These are phyloP conservation scores for Elaeis guineensis DNA, from an alignment of 176 grass and related monocot genomes.

Conservation along the genomic window DNA sequence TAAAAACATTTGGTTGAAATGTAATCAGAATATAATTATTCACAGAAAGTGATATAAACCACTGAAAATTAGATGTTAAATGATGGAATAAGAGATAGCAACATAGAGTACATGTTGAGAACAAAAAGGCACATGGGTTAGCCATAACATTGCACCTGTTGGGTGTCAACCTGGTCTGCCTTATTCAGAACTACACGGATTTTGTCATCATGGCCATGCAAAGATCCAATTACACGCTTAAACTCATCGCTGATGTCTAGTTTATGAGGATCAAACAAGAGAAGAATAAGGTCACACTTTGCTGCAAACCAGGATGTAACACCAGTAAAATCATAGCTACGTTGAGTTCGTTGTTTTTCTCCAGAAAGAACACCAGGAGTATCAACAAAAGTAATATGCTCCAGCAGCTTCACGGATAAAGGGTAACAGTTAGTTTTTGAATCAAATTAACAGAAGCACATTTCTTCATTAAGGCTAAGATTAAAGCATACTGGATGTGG, in stretches of 20 bases:
- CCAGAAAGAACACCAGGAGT: constrained; percentile 2
- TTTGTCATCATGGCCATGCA: constrained; percentile 18
- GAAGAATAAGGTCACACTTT: constrained; percentile 17
- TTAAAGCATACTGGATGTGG: constrained; percentile 61
- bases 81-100: no score
- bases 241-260: constrained; percentile 23
- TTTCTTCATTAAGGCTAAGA: no score
- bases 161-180: constrained; percentile 83
- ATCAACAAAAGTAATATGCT: no score
- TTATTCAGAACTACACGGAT: constrained; percentile 20
- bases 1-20: not conserved
- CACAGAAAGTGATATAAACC: no score
- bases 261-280: constrained; percentile 17
- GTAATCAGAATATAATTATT: no score
- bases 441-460: no score
- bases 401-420: no score
- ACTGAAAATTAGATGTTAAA: no score
- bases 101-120: no score
- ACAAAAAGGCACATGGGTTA: no score
- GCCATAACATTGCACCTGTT: constrained; percentile 46
- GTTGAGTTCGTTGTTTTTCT: constrained; percentile 23
- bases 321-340: constrained; percentile 20
- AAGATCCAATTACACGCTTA: constrained; percentile 19
- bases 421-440: no score
- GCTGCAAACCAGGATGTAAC: constrained; percentile 22